phyloP scores from a whole-genome alignment of 768 basidiomycete species.

The Tricholoma matsutake region DNA sequence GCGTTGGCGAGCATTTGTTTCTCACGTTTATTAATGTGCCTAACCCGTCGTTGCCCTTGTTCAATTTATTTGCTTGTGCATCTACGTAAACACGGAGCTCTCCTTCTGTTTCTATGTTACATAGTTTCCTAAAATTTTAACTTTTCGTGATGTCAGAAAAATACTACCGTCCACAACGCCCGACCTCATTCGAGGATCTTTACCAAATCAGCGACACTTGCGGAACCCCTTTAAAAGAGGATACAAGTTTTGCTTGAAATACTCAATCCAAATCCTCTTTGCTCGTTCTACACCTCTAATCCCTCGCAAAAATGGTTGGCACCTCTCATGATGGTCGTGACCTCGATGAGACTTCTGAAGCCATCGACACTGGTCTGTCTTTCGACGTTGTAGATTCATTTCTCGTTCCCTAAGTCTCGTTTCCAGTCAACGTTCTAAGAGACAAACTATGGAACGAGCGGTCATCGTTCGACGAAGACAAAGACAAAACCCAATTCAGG shows the following conservation, averaged over 20 bases:
- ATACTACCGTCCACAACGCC: neutral
- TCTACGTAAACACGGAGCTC: neutral
- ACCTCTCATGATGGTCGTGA: conserved; percentile 26
- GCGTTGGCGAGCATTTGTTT: neutral
- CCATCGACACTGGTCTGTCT: conserved; percentile 44
- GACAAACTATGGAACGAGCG: conserved; percentile 55
- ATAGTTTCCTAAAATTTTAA: neutral
- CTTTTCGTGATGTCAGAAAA: neutral
- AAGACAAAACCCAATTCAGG: conserved; percentile 68
- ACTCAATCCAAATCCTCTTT: neutral
- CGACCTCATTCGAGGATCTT: neutral
- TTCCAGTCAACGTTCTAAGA: conserved; percentile 67
- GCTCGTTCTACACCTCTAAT: neutral
- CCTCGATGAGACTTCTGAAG: conserved; percentile 45
- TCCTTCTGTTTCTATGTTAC: neutral
- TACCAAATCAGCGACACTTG: neutral
- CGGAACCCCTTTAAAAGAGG: conserved; percentile 8
- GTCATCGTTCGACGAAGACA: conserved; percentile 55
- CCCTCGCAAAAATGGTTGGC: conserved; percentile 24
- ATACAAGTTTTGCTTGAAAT: neutral
- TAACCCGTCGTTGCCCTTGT: neutral
- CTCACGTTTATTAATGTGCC: neutral
- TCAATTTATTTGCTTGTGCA: neutral
- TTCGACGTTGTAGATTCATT: neutral
- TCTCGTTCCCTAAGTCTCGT: neutral